Percentiles rank a stretch among this genome's conserved stretches.
Conservation (phyloP, 371 early-diverging fungal species). For the Mycotypha africana region DNA sequence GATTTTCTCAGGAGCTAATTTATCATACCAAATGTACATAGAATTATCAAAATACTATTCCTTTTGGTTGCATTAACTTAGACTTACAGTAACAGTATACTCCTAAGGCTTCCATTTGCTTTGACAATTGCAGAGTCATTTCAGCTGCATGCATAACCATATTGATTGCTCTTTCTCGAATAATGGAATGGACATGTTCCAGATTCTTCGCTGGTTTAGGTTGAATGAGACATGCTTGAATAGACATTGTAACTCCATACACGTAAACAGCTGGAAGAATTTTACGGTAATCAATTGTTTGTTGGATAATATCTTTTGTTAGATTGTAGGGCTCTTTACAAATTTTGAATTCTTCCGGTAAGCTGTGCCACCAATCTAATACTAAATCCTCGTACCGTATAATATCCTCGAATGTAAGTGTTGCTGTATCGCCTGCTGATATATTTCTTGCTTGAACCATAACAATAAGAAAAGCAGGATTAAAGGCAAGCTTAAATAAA, state of each 20-base stretch:
- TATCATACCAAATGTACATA: too few species aligned
- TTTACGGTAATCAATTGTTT: not conserved
- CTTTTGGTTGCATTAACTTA: too few species aligned
- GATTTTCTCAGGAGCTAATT: too few species aligned
- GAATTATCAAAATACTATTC: too few species aligned
- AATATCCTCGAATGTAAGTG: constrained; percentile 11
- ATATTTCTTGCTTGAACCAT: not conserved
- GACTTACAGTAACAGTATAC: constrained; percentile 13
- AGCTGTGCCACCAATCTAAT: constrained; percentile 12
- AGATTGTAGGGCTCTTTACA: constrained; percentile 3
- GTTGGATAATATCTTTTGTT: constrained; percentile 5
- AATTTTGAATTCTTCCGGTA: constrained; percentile 11
- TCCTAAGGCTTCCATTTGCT: not conserved
- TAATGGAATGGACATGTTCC: not conserved
- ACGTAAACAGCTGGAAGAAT: constrained; percentile 5
- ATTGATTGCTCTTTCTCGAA: constrained; percentile 7
- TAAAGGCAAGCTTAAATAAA: not conserved
- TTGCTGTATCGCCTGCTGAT: constrained; percentile 3
- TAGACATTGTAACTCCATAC: constrained; percentile 2
- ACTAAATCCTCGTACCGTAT: constrained; percentile 2
- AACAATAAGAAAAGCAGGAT: not conserved
- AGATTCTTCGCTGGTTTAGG: not conserved
- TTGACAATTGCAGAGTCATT: not conserved
- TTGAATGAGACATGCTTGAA: constrained; percentile 5
- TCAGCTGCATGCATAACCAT: constrained; percentile 6